A percentile compares a stretch with the other conserved stretches of the same genome.
phyloP scores from a whole-genome alignment of 768 basidiomycete genomes.

The Suillus weaverae region DNA sequence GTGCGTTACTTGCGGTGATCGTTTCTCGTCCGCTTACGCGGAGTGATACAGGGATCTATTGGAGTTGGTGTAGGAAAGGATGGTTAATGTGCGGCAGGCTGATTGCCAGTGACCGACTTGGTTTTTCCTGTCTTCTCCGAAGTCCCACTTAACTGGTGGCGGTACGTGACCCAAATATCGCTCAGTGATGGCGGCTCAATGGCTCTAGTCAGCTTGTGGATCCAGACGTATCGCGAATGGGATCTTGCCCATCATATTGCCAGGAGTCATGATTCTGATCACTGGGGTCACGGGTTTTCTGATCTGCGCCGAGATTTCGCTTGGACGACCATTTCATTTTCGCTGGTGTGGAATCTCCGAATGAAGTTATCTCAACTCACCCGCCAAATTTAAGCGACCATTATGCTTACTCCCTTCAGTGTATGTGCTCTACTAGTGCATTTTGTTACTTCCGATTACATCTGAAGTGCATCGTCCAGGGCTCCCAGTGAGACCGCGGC shows the following conservation, averaged over 20 bases:
- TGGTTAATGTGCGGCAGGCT: too few relatives aligned
- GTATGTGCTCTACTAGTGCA: neutral
- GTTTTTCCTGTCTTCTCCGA: too few relatives aligned
- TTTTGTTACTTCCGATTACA: neutral
- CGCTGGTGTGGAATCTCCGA: too few relatives aligned
- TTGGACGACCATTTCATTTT: too few relatives aligned
- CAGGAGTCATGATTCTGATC: conserved; percentile 28
- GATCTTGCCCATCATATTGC: conserved; percentile 72
- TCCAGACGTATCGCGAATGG: conserved; percentile 57
- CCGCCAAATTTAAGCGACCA: neutral
- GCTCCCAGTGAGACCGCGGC: neutral
- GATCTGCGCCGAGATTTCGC: neutral
- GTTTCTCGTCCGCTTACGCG: too few relatives aligned
- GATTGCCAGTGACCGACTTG: too few relatives aligned
- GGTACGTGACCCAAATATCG: conserved; percentile 39
- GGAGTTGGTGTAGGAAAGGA: too few relatives aligned
- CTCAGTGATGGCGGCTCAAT: conserved; percentile 62
- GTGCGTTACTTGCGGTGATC: too few relatives aligned
- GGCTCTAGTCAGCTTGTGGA: conserved; percentile 61
- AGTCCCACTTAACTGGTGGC: conserved; percentile 12
- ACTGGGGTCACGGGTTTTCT: neutral
- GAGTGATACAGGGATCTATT: too few relatives aligned
- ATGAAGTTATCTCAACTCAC: neutral
- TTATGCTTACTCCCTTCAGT: neutral
- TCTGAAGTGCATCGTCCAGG: neutral